Evolutionary conservation across 2,329 filamentous ascomycete species (phyloP), one percentile per base, ranked within the genome.

Genomic region (Phaeomoniella chlamydospora): DNA sequence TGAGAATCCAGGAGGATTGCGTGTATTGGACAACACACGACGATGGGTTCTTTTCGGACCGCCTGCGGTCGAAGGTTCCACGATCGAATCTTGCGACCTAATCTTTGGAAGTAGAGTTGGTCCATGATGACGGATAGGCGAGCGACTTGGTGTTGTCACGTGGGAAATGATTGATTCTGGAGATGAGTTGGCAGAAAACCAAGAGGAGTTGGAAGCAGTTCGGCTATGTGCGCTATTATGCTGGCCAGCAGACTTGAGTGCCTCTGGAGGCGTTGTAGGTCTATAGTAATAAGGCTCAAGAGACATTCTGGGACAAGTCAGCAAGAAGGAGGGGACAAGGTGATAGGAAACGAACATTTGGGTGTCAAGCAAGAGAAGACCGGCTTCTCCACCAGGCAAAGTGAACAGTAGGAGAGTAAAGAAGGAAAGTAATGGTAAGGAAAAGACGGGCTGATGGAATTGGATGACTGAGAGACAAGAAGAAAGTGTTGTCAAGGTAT

Each of bases 91-190:
- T 59, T 90, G 85, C 29, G 74, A 74, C 41, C 85, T 74, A 61
- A 92, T 87, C 68, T 86, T 90, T 51, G 85, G 85, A 18, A 93
- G 68, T 40, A 93, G 65, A 34, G 84, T 65, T 35, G 84, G 83
- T 14, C 61, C 63, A 36, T 84, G 83, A 59, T 86, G 79, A 42
- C 84, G 79, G 47, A 87, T 72, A 41, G 83, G 81, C 19, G 81
- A 80, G 43, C 71, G 67, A 36, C 69, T 70, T 36, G 82, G 81
- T 10, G 80, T 86, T 36, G 77, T 80, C 47, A 74, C 66, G 45
- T 71, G 67, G 14, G 78, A 81, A 61, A 72, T 68, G 47, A 75
- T 65, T 31, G 80, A 81, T 54, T 80, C 80, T 31, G 72, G 72
- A 19, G 72, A 73, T 31, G 79, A 83, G 54, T 80, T 70, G 49